A percentile compares a stretch with the other conserved stretches of the same genome.
These are phyloP conservation scores for Vicia sativa DNA, from an alignment of 306 rosid species.

Conservation along the genomic window DNA sequence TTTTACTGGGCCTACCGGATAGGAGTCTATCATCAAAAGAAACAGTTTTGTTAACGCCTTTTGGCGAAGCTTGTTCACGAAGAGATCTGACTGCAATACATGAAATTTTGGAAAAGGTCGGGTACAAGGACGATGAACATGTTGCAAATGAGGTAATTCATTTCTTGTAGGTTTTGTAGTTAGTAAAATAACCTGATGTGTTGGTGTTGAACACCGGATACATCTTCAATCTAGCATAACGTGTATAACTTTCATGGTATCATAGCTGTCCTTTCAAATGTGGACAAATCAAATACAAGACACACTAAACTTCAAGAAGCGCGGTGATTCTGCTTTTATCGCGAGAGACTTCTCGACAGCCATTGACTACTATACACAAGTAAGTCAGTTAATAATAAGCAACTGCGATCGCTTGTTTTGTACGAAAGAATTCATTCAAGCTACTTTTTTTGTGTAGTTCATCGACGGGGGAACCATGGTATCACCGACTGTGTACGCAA, in stretches of 20 bases:
- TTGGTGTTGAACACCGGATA: neutral
- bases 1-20: constrained; percentile 77
- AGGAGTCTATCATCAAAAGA: constrained; percentile 59
- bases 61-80: constrained; percentile 93
- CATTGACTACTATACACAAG: constrained; percentile 79
- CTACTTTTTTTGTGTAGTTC: constrained; percentile 60
- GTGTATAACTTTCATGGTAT: constrained; percentile 23
- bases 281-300: constrained; percentile 98
- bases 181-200: neutral
- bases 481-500: constrained; percentile 85
- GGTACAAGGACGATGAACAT: constrained; percentile 96
- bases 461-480: constrained; percentile 92
- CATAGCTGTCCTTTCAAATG: constrained; percentile 96
- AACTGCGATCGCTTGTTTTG: neutral
- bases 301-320: constrained; percentile 87
- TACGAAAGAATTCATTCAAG: neutral
- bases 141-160: constrained; percentile 84
- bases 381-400: constrained; percentile 43
- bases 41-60: constrained; percentile 66
- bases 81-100: constrained; percentile 91
- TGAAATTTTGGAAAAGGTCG: constrained; percentile 82
- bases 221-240: neutral
- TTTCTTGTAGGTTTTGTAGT: neutral
- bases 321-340: constrained; percentile 85
- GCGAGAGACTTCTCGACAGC: constrained; percentile 73